Percentiles rank a stretch among this genome's conserved stretches.
These are phyloP conservation scores for Yarrowia divulgata DNA, from an alignment of 805 yeast species.

Conservation along the genomic window DNA sequence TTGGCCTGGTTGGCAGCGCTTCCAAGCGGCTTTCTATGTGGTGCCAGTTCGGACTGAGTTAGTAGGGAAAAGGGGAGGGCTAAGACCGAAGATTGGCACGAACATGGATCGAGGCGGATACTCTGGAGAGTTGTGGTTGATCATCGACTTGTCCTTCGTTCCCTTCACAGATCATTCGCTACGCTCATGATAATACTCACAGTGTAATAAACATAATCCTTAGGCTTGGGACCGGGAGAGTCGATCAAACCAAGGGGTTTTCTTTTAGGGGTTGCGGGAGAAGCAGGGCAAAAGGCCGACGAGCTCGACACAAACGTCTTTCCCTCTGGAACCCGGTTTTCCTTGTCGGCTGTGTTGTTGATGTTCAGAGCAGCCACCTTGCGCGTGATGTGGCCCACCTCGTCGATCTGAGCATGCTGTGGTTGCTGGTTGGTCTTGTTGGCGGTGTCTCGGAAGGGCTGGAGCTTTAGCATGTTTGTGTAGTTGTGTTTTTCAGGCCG, in stretches of 20 bases:
- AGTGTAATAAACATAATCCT: slow-evolving; percentile 23
- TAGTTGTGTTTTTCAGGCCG: background rate
- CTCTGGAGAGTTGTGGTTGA: no score
- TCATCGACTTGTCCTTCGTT: background rate
- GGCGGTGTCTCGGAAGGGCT: slow-evolving; percentile 26
- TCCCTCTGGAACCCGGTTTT: slow-evolving; percentile 5
- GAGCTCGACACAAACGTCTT: slow-evolving; percentile 1
- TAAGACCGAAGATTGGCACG: no score
- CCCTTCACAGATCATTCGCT: background rate
- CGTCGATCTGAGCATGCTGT: background rate
- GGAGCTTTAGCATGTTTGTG: slow-evolving; percentile 25
- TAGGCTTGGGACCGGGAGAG: slow-evolving; percentile 24
- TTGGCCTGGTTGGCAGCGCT: slow-evolving; percentile 24
- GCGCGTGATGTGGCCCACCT: slow-evolving; percentile 8
- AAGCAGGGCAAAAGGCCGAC: background rate
- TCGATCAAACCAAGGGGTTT: slow-evolving; percentile 24
- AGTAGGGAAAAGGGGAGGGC: no score
- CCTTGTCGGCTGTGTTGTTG: slow-evolving; percentile 28
- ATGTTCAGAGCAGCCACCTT: slow-evolving; percentile 26
- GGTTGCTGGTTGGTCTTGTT: background rate
- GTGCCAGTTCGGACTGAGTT: slow-evolving; percentile 33
- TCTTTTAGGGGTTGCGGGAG: slow-evolving; percentile 9
- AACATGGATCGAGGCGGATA: no score
- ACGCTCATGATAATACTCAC: slow-evolving; percentile 14
- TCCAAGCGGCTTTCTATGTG: slow-evolving; percentile 19